Percentiles rank a stretch among this genome's conserved stretches.
Conservation (phyloP, 2,329 filamentous ascomycete species). For the Colletotrichum tofieldiae region DNA sequence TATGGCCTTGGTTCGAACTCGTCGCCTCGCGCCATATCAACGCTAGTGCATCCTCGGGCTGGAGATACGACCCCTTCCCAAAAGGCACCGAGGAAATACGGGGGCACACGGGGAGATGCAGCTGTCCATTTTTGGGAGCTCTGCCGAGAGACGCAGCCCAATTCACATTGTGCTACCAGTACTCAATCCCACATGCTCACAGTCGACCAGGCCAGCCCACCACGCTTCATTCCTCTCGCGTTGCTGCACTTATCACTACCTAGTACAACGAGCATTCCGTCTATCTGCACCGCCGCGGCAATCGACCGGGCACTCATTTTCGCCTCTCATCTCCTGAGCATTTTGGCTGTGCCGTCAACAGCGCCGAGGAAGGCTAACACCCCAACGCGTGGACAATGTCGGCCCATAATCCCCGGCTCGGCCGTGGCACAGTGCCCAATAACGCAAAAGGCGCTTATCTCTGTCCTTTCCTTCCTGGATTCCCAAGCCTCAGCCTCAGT, state of each 20-base stretch:
- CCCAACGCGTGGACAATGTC: slow-evolving; percentile 1
- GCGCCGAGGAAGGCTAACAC: background rate
- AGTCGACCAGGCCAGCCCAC: slow-evolving; percentile 31
- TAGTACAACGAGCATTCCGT: slow-evolving; percentile 1
- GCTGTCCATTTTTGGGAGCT: slow-evolving; percentile 29
- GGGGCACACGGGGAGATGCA: slow-evolving; percentile 37
- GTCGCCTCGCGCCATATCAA: slow-evolving; percentile 10
- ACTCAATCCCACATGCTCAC: slow-evolving; percentile 29
- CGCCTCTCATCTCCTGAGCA: background rate
- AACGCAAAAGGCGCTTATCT: slow-evolving; percentile 23
- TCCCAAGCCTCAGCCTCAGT: background rate
- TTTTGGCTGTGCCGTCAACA: background rate
- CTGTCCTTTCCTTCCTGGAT: background rate
- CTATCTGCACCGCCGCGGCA: background rate
- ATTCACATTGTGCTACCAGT: too few species aligned
- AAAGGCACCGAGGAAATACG: slow-evolving; percentile 15
- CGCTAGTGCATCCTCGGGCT: slow-evolving; percentile 15
- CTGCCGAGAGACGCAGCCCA: slow-evolving; percentile 20
- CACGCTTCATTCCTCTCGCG: slow-evolving; percentile 10
- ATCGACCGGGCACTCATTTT: too few species aligned
- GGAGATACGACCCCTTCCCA: slow-evolving; percentile 24
- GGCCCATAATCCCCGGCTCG: slow-evolving; percentile 23
- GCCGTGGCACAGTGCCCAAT: slow-evolving; percentile 12
- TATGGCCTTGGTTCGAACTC: background rate
- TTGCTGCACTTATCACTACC: background rate